Conservation (phyloP, 2,329 filamentous ascomycete species). For the Fusarium sulawesiense region DNA sequence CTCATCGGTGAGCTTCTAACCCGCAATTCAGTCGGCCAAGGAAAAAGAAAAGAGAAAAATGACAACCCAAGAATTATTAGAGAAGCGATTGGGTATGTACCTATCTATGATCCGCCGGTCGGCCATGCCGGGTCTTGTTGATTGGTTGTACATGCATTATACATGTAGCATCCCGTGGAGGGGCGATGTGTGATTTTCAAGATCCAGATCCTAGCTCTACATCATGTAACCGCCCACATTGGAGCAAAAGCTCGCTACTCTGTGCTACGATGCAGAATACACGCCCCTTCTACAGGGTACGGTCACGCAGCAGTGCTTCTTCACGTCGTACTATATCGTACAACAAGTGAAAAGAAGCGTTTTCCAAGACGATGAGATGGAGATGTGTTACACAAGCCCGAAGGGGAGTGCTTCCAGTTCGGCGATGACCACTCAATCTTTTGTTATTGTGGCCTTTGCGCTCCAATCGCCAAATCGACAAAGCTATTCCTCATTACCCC, state of each 20-base stretch:
- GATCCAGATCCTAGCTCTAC: conserved; percentile 43
- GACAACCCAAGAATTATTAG: background rate
- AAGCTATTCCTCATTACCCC: background rate
- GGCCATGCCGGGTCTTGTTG: conserved; percentile 38
- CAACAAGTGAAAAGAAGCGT: conserved; percentile 10
- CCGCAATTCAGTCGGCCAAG: conserved; percentile 19
- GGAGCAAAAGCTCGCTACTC: conserved; percentile 24
- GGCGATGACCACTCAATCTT: conserved; percentile 35
- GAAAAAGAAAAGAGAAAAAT: conserved; percentile 31
- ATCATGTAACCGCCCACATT: conserved; percentile 21
- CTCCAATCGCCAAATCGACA: background rate
- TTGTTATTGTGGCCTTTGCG: conserved; percentile 3
- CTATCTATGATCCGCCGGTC: conserved; percentile 16
- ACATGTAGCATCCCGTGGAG: conserved; percentile 43
- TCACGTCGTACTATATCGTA: conserved; percentile 23
- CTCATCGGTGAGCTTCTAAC: conserved; percentile 9
- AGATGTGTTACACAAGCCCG: conserved; percentile 12
- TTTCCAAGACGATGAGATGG: conserved; percentile 29
- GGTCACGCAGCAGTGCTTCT: conserved; percentile 10
- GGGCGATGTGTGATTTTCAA: conserved; percentile 38
- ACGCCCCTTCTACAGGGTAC: conserved; percentile 13
- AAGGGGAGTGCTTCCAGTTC: conserved; percentile 45
- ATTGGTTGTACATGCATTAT: conserved; percentile 27
- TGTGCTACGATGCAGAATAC: conserved; percentile 1
- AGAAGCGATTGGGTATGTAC: conserved; percentile 16